Base-by-base conservation (phyloP, 192 early-diverging fungal genomes). In the Geranomyces variabilis region DNA sequence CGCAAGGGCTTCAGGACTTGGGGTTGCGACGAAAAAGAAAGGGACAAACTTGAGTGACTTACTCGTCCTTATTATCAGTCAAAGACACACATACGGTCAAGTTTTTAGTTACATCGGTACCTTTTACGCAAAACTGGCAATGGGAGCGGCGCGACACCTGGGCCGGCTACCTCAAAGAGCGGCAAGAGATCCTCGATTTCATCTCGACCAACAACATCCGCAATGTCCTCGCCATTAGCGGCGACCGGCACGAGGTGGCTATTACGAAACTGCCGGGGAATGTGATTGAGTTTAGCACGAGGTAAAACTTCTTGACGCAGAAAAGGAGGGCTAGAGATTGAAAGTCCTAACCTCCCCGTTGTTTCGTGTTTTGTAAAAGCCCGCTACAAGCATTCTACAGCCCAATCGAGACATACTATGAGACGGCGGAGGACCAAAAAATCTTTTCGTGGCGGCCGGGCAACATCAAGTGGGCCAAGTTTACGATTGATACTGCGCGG, bases 391-490 rank as follows among this genome's bases (percentile, higher is more conserved):
- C 73, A 12, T 75, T 75, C 29, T 75, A 68, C 30, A 75, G 73
- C 24, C 73, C 73, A 31, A 62, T 75, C 41, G 73, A 75, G 22
- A 75, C 73, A 19, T 75, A 75, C 57, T 13, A 28, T 1, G 57
- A 67, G 48, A 75, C 73, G 5, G 73, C 45, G 0, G 53, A 75
- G 22, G 73, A 75, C 34, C 58, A 75, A 31, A 63, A 62, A 26
- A 75, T 75, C 48, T 75, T 75, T 55, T 24, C 73, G 1, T 75
- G 73, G 73, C 66, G 73, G 19, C 73, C 73, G n/a, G 73, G 73
- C 17, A 53, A 63, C 46, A 68, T 67, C 47, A 75, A 75, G 58
- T 75, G 73, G 73, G 73, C 44, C 21, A 75, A 22, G 66, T 75
- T 75, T 46, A 75, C 57, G 10, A 60, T 75, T 69, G 66, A 75